Evolutionary conservation across 1,139 yeast species (phyloP), one percentile per base, ranked within the genome.

Genomic region (Lodderomyces jiufengensis): DNA sequence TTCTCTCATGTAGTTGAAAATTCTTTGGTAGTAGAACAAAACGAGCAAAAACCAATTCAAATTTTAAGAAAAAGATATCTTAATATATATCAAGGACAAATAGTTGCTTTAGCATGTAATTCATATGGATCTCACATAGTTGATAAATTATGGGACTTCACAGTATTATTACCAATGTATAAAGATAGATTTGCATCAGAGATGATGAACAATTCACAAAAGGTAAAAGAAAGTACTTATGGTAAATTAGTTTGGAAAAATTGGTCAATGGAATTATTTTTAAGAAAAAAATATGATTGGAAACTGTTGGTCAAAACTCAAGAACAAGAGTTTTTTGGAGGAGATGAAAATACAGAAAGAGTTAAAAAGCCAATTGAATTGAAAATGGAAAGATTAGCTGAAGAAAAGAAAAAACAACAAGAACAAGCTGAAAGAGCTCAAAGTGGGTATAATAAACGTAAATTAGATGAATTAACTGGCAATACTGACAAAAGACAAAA

Each of bases 161-260:
- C 95, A 0, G 70, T 79, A 30, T 78, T 80, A 41, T 70, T 88
- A 52, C 86, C 88, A 42, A 78, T 83, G 70, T 85, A 84, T 60
- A 85, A 95, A 49, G 97, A 92, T 52, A 75, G 92, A 44, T 72
- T 92, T 45, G 97, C 95, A 1, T 72, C 74, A 13, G 84, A 81
- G 41, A 65, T 92, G 41, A 54, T 68, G 24, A 68, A 66, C n/a
- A 75, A 80, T 31, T 74, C 81, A 24, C 80, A 76, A 23, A 72
- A 74, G 45, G 84, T 92, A 27, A 88, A 92, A 61, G 86, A 82
- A 45, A 84, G 95, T 54, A 75, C 70, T 16, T 92, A 92, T 52
- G 98, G 98, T 31, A 78, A 84, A 54, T 73, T 80, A 48, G 97
- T 92, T 2, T 92, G 97, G 97, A 85, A 84, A 54, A 92, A 90